Evolutionary conservation across 805 yeast species (phyloP).

Genomic region (Clavispora asparagi): DNA sequence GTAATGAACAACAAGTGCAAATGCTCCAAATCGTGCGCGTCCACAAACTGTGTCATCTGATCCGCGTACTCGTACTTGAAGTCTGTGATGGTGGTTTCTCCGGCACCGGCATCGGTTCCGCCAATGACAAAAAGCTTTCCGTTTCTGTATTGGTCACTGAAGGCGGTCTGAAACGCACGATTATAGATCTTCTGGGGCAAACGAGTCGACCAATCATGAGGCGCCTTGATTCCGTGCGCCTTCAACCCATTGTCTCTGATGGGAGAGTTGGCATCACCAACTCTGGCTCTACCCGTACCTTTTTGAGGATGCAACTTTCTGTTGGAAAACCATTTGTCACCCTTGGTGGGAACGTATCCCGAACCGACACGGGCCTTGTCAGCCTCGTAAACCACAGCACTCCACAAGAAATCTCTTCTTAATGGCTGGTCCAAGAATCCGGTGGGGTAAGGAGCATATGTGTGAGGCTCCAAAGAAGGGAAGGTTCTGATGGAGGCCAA

Average conservation of each 20-base stretch:
- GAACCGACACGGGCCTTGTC: constrained; percentile 88
- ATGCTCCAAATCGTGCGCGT: constrained; percentile 43
- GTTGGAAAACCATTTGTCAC: constrained; percentile 80
- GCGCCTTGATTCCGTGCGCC: constrained; percentile 87
- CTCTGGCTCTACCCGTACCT: constrained; percentile 93
- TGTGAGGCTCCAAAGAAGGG: constrained; percentile 85
- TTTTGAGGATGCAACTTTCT: constrained; percentile 83
- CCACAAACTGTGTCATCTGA: constrained; percentile 47
- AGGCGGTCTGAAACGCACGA: constrained; percentile 73
- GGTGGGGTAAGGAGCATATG: constrained; percentile 71
- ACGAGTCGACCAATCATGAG: constrained; percentile 79
- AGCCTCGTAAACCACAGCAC: constrained; percentile 88
- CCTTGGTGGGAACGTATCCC: constrained; percentile 78
- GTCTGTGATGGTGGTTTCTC: constrained; percentile 22
- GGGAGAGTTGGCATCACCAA: constrained; percentile 94
- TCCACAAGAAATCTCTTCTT: constrained; percentile 91
- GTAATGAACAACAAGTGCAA: constrained; percentile 66
- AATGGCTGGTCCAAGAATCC: constrained; percentile 66
- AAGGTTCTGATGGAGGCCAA: constrained; percentile 74
- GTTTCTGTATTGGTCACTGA: constrained; percentile 71
- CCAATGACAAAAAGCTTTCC: constrained; percentile 75
- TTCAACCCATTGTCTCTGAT: constrained; percentile 83
- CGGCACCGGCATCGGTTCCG: constrained; percentile 25
- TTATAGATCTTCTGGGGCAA: constrained; percentile 71
- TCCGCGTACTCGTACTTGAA: constrained; percentile 37